Percentiles rank a stretch among this genome's conserved stretches.
These are phyloP conservation scores for Saprolegnia diclina DNA, from an alignment of 352 stramenopile genomes.

Conservation along the genomic window DNA sequence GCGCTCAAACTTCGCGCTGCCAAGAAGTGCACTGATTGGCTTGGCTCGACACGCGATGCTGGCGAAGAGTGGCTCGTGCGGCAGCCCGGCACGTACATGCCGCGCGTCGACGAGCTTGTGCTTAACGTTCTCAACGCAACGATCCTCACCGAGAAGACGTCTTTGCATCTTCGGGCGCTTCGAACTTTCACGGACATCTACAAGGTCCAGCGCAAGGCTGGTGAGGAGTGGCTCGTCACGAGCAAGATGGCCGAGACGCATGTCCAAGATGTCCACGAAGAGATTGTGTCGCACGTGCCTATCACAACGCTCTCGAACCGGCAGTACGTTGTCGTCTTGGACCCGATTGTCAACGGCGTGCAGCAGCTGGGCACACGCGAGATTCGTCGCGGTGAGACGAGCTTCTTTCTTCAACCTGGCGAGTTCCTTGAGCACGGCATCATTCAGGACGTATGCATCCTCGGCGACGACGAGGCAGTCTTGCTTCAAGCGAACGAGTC, in stretches of 20 bases:
- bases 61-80: slow-evolving; percentile 79
- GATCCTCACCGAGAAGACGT: slow-evolving; percentile 58
- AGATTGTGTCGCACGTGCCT: slow-evolving; percentile 50
- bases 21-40: slow-evolving; percentile 72
- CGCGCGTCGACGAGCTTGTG: slow-evolving; percentile 66
- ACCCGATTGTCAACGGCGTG: slow-evolving; percentile 56
- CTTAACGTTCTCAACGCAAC: slow-evolving; percentile 54
- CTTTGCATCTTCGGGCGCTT: slow-evolving; percentile 55
- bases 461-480: slow-evolving; percentile 77
- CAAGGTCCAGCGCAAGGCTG: slow-evolving; percentile 54
- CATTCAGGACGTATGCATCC: slow-evolving; percentile 59
- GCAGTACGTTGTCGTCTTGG: slow-evolving; percentile 76
- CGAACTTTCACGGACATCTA: slow-evolving; percentile 77
- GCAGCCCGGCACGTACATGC: slow-evolving; percentile 60
- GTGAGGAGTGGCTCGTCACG: slow-evolving; percentile 76
- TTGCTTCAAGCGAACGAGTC: slow-evolving; percentile 60
- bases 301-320: slow-evolving; percentile 71
- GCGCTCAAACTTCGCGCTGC: slow-evolving; percentile 73
- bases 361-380: slow-evolving; percentile 67
- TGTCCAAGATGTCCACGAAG: slow-evolving; percentile 72
- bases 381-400: slow-evolving; percentile 60
- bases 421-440: slow-evolving; percentile 53
- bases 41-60: slow-evolving; percentile 51
- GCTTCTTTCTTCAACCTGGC: slow-evolving; percentile 64
- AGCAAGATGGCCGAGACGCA: slow-evolving; percentile 65